phyloP scores from a whole-genome alignment of 306 rosid genomes.

The Cucurbita pepo region DNA sequence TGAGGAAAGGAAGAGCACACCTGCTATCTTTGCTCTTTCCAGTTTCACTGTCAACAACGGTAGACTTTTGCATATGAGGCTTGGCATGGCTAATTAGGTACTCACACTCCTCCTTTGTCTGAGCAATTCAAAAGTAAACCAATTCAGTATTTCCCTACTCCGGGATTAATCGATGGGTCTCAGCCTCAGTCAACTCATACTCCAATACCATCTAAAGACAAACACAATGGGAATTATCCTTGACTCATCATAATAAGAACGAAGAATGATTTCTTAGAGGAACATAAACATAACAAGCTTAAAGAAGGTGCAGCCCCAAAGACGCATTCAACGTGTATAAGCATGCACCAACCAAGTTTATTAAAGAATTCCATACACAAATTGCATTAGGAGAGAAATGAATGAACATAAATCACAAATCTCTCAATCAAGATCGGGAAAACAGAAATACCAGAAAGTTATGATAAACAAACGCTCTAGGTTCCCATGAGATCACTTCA shows the following conservation, averaged over 20 bases:
- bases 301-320: neutral
- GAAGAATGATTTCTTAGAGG: neutral
- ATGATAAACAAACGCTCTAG: constrained; percentile 84
- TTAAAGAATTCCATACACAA: neutral
- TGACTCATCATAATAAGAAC: neutral
- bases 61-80: constrained; percentile 73
- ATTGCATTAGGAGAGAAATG: neutral
- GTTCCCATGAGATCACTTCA: constrained; percentile 94
- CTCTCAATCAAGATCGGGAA: neutral
- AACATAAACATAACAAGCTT: neutral
- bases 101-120: constrained; percentile 82
- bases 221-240: neutral
- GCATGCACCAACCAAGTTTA: neutral
- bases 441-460: constrained; percentile 50
- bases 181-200: neutral
- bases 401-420: neutral
- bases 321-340: neutral
- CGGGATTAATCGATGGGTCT: neutral
- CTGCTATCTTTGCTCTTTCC: constrained; percentile 98
- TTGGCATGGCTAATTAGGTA: constrained; percentile 63
- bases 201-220: neutral
- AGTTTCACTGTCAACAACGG: constrained; percentile 80
- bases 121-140: constrained; percentile 18
- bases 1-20: constrained; percentile 20
- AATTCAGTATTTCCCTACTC: neutral